Conservation (phyloP, 305 asterid species). For the Rubia tinctorum region DNA sequence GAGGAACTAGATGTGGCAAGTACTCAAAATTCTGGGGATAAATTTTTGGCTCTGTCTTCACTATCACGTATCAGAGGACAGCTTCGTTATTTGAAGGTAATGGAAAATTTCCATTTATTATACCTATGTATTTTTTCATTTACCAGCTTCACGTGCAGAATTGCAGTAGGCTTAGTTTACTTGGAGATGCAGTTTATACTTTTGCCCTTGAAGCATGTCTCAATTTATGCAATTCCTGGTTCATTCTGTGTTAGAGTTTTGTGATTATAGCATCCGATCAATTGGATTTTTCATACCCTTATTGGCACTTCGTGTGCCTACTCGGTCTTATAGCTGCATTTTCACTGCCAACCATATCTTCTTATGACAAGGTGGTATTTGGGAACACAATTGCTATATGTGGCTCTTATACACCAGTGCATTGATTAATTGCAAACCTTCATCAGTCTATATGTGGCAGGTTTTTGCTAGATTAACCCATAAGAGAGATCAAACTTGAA, state of each 20-base stretch:
- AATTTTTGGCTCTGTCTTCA: conserved; percentile 72
- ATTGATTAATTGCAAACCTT: no score
- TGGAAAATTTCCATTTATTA: neutral
- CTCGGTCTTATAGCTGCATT: neutral
- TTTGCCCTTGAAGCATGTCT: neutral
- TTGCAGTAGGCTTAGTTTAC: neutral
- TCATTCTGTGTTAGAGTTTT: neutral
- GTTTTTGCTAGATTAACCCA: no score
- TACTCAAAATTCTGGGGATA: conserved; percentile 82
- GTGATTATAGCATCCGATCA: no score
- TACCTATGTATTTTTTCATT: neutral
- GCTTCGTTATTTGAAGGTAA: conserved; percentile 95
- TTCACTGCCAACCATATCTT: neutral
- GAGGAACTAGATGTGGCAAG: conserved; percentile 84
- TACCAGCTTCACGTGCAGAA: neutral
- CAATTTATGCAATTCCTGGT: neutral
- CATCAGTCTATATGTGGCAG: no score
- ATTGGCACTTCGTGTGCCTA: neutral
- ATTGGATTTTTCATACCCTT: neutral
- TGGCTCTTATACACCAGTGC: no score
- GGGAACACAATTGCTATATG: neutral
- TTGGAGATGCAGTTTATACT: conserved; percentile 3
- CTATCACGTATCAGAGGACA: conserved; percentile 84
- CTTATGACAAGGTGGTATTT: neutral
- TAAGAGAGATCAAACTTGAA: no score